phyloP scores from a whole-genome alignment of 805 yeast genomes.

The Zygosaccharomyces siamensis region DNA sequence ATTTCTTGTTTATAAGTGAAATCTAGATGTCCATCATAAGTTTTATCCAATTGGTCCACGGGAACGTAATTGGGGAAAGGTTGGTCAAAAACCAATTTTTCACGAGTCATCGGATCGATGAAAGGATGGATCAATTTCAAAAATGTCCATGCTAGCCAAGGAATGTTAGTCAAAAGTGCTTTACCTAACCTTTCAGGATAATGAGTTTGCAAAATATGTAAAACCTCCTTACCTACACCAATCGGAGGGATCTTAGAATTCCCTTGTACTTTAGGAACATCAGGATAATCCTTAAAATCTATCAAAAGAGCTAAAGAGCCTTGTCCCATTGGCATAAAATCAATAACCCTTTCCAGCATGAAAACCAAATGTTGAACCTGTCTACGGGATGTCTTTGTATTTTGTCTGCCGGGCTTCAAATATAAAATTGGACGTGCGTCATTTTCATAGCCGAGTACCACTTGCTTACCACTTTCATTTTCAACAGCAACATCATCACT shows the following conservation, averaged over 20 bases:
- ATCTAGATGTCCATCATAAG: conserved; percentile 80
- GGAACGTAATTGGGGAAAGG: conserved; percentile 85
- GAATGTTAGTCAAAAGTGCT: conserved; percentile 87
- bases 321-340: conserved; percentile 95
- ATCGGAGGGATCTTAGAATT: conserved; percentile 79
- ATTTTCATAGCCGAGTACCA: conserved; percentile 85
- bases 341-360: conserved; percentile 88
- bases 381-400: conserved; percentile 80
- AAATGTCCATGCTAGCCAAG: conserved; percentile 91
- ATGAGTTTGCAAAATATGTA: conserved; percentile 91
- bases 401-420: conserved; percentile 91
- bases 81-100: conserved; percentile 85
- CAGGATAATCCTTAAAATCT: conserved; percentile 76
- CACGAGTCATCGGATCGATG: conserved; percentile 92
- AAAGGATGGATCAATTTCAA: conserved; percentile 89
- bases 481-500: conserved; percentile 56
- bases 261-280: conserved; percentile 50
- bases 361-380: conserved; percentile 96
- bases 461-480: conserved; percentile 88
- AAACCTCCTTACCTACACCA: conserved; percentile 82
- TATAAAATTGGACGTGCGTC: conserved; percentile 89
- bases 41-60: conserved; percentile 69
- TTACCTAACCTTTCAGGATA: conserved; percentile 96
- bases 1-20: conserved; percentile 75
- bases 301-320: conserved; percentile 87